These are phyloP conservation scores for Dactylella cylindrospora DNA, from an alignment of 2,329 filamentous ascomycete genomes.

Conservation along the genomic window DNA sequence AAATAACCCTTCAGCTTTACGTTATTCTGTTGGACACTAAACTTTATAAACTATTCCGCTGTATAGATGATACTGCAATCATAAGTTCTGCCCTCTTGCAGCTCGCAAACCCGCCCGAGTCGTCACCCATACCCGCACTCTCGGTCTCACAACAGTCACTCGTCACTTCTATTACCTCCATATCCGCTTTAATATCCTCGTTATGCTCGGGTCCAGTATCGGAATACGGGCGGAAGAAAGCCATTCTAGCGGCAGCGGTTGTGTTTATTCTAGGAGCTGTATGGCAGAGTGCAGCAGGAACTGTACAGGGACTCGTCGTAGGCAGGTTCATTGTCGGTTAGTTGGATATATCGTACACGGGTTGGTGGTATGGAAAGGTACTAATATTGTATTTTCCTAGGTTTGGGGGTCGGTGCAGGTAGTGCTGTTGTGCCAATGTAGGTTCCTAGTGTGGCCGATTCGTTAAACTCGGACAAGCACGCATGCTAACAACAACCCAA, in stretches of 20 bases:
- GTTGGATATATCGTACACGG: background rate
- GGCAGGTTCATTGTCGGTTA: slow-evolving; percentile 65
- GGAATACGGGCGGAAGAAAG: slow-evolving; percentile 62
- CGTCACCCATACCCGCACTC: slow-evolving; percentile 55
- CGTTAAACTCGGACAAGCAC: background rate
- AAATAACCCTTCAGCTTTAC: slow-evolving; percentile 17
- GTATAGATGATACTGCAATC: slow-evolving; percentile 65
- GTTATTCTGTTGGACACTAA: background rate
- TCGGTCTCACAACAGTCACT: slow-evolving; percentile 68
- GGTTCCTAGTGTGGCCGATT: slow-evolving; percentile 41
- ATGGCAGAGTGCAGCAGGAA: slow-evolving; percentile 62
- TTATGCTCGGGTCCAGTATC: slow-evolving; percentile 67
- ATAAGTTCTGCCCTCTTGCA: slow-evolving; percentile 69
- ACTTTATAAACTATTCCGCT: slow-evolving; percentile 3
- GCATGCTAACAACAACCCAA: slow-evolving; percentile 44
- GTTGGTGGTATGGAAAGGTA: background rate
- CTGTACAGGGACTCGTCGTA: slow-evolving; percentile 65
- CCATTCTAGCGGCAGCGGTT: slow-evolving; percentile 65
- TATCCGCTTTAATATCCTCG: slow-evolving; percentile 66
- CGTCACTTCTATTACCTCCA: slow-evolving; percentile 69
- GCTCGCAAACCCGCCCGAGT: slow-evolving; percentile 62
- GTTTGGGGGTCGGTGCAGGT: slow-evolving; percentile 71
- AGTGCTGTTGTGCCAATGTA: slow-evolving; percentile 78
- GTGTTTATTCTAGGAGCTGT: slow-evolving; percentile 70
- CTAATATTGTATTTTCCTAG: slow-evolving; percentile 50